A percentile compares a stretch with the other conserved stretches of the same genome.
These are phyloP conservation scores for Nigrospora oryzae DNA, from an alignment of 2,329 filamentous ascomycete genomes.

Conservation along the genomic window DNA sequence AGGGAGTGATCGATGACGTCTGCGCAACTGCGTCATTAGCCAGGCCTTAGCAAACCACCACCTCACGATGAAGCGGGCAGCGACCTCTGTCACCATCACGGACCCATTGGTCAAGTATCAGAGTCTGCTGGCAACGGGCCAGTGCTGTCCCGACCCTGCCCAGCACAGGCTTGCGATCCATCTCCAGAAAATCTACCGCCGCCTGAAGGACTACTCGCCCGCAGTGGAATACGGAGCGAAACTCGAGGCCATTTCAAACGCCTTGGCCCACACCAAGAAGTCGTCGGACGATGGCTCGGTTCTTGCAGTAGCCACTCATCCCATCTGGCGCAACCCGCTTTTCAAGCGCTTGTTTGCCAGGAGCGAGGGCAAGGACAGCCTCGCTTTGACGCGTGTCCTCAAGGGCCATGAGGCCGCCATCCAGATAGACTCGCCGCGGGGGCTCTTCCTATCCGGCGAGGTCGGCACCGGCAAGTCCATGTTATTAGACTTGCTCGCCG, in stretches of 20 bases:
- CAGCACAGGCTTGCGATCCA: constrained; percentile 69
- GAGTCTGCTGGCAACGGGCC: constrained; percentile 57
- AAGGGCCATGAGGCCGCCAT: constrained; percentile 65
- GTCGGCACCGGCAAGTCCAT: constrained; percentile 80
- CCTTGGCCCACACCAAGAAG: constrained; percentile 26
- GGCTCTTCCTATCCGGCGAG: constrained; percentile 70
- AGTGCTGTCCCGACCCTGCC: constrained; percentile 60
- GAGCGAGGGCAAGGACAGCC: constrained; percentile 44
- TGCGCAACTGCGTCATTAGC: too few species aligned
- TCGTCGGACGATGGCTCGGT: constrained; percentile 22
- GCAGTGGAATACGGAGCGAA: constrained; percentile 59
- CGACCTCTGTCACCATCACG: constrained; percentile 47
- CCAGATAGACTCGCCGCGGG: constrained; percentile 62
- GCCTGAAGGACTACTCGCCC: constrained; percentile 72
- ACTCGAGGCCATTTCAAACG: constrained; percentile 49
- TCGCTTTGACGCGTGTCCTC: constrained; percentile 61
- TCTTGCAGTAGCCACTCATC: constrained; percentile 43
- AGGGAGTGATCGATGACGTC: too few species aligned
- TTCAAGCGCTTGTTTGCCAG: constrained; percentile 51
- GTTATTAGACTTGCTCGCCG: constrained; percentile 75
- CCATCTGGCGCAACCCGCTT: constrained; percentile 49
- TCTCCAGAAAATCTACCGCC: constrained; percentile 66
- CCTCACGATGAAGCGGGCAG: constrained; percentile 21
- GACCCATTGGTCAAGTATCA: constrained; percentile 74
- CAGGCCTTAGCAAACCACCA: not conserved